Percentiles rank a stretch among this genome's conserved stretches.
Conservation (phyloP, 345 rosid genomes). For the Salix suchowensis region DNA sequence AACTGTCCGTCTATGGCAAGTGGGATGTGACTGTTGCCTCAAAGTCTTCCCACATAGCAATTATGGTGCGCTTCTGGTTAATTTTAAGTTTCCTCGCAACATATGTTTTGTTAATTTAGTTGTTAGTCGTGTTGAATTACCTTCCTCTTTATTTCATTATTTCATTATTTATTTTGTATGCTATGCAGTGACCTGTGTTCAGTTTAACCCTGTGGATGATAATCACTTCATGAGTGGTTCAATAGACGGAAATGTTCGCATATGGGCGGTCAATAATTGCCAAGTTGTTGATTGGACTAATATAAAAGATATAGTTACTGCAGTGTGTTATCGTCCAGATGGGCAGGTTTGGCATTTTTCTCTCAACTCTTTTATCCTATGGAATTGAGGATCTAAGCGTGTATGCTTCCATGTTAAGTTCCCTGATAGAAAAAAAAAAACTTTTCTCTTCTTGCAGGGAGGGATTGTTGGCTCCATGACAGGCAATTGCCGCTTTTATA, state of each 20-base stretch:
- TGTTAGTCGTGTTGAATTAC: background rate
- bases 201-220: constrained; percentile 58
- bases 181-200: constrained; percentile 56
- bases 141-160: background rate
- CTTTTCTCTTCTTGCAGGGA: constrained; percentile 36
- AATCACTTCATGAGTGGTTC: constrained; percentile 66
- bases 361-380: background rate
- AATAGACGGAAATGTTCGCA: constrained; percentile 63
- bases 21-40: constrained; percentile 23
- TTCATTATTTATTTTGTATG: background rate
- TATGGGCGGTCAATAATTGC: constrained; percentile 57
- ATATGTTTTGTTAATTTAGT: background rate
- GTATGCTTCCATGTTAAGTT: constrained; percentile 34
- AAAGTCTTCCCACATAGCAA: constrained; percentile 24
- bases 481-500: constrained; percentile 65
- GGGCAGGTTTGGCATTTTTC: constrained; percentile 47
- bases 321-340: constrained; percentile 55
- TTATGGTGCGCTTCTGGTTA: constrained; percentile 14
- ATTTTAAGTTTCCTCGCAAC: background rate
- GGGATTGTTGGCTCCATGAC: constrained; percentile 65
- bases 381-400: background rate
- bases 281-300: constrained; percentile 61
- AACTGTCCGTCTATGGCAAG: constrained; percentile 32
- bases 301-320: constrained; percentile 65
- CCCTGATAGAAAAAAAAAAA: constrained; percentile 2